phyloP scores from a whole-genome alignment of 139 green algal species.

The Astrephomene gubernaculifera region DNA sequence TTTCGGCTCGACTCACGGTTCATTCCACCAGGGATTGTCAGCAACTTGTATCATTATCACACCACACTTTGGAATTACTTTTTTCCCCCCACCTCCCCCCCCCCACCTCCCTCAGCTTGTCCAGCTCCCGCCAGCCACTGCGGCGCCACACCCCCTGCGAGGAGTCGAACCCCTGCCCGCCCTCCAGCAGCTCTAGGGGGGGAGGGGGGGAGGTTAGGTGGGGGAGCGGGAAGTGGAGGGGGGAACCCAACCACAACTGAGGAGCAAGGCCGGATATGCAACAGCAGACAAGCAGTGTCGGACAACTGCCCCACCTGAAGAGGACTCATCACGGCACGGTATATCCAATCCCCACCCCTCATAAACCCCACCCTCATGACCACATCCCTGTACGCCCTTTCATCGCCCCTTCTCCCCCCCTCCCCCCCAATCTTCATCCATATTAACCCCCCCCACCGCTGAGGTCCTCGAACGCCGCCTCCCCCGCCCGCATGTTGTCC shows the following conservation, averaged over 20 bases:
- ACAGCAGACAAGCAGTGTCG: too few relatives aligned
- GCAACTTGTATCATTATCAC: too few relatives aligned
- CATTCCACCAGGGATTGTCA: too few relatives aligned
- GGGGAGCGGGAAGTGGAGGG: not conserved
- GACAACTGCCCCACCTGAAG: not conserved
- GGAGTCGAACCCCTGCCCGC: slow-evolving; percentile 77
- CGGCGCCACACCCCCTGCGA: slow-evolving; percentile 76
- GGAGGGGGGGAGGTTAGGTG: not conserved
- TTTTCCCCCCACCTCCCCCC: not conserved
- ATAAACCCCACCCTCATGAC: not conserved
- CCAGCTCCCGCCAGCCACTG: slow-evolving; percentile 84
- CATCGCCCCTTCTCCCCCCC: not conserved
- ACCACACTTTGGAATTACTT: too few relatives aligned
- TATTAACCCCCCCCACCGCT: slow-evolving; percentile 55
- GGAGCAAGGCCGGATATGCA: too few relatives aligned
- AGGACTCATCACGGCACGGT: not conserved
- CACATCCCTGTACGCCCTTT: too few relatives aligned
- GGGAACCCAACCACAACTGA: too few relatives aligned
- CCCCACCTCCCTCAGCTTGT: slow-evolving; percentile 65
- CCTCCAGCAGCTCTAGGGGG: slow-evolving; percentile 72
- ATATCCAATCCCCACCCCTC: not conserved
- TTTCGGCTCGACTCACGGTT: too few relatives aligned
- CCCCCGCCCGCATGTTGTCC: slow-evolving; percentile 79
- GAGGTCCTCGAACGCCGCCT: slow-evolving; percentile 81
- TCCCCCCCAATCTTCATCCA: not conserved